A percentile compares a stretch with the other conserved stretches of the same genome.
Conservation (phyloP, 352 stramenopile genomes). For the Vaucheria bursata region DNA sequence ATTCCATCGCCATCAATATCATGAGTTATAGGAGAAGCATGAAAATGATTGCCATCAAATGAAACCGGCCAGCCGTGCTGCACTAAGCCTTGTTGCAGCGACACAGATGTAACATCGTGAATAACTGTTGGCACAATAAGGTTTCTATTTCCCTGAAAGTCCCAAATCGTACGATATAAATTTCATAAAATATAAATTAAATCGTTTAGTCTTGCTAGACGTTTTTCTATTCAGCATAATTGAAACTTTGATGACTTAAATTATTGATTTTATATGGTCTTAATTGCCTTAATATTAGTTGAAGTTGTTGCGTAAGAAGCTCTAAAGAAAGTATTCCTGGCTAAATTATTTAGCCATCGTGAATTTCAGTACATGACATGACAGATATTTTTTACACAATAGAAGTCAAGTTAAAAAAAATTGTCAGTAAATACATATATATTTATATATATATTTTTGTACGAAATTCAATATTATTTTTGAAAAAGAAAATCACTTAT, state of each 20-base stretch:
- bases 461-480: no score
- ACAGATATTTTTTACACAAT: no score
- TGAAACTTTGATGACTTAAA: neutral
- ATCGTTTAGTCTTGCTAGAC: neutral
- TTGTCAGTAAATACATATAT: no score
- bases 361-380: no score
- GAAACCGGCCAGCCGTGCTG: slow-evolving; percentile 26
- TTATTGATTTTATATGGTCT: neutral
- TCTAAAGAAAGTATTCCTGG: no score
- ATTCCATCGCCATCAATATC: slow-evolving; percentile 36
- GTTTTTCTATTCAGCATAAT: no score
- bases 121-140: slow-evolving; percentile 31
- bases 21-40: slow-evolving; percentile 18
- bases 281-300: neutral
- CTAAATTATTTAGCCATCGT: no score
- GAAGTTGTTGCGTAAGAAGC: neutral
- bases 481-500: no score
- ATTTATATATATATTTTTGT: no score
- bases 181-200: neutral
- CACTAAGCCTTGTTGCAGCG: slow-evolving; percentile 11
- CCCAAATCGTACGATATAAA: neutral
- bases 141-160: neutral
- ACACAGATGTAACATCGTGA: slow-evolving; percentile 14
- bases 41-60: slow-evolving; percentile 21
- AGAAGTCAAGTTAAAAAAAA: no score